phyloP scores from a whole-genome alignment of 805 yeast genomes.

The Kodamaea leandrae region DNA sequence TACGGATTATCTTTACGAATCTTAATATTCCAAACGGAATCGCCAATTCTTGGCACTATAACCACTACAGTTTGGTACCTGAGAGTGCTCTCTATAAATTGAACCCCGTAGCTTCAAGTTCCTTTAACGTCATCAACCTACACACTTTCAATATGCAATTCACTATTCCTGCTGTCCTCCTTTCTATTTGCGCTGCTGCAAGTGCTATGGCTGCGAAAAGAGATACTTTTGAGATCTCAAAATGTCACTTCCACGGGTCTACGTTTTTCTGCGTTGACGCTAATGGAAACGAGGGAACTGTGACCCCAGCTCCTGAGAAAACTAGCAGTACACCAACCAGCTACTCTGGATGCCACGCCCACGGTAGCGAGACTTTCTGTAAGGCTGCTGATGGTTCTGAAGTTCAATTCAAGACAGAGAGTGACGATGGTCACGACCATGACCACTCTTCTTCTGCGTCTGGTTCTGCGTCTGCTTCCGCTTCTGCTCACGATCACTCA shows the following conservation, averaged over 20 bases:
- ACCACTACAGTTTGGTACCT: neutral
- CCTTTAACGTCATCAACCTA: neutral
- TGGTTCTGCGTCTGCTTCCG: neutral
- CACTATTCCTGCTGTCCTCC: neutral
- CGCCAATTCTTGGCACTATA: slow-evolving; percentile 1
- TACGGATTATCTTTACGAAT: slow-evolving; percentile 22
- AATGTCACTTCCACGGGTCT: neutral
- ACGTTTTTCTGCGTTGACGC: neutral
- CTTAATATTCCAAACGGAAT: neutral
- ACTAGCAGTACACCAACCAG: neutral
- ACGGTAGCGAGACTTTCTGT: neutral
- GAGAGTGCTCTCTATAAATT: neutral
- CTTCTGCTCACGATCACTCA: neutral
- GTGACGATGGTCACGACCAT: neutral
- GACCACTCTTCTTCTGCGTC: neutral
- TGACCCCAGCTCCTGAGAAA: neutral
- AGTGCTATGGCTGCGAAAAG: neutral
- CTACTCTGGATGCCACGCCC: neutral
- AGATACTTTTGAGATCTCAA: neutral
- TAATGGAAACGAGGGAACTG: neutral
- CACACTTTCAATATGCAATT: neutral
- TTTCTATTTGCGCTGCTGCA: neutral
- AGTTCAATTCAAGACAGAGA: neutral
- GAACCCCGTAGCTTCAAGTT: neutral
- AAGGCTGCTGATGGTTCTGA: neutral